These are phyloP conservation scores for Tilletia horrida DNA, from an alignment of 1,284 basidiomycete genomes.

Conservation along the genomic window DNA sequence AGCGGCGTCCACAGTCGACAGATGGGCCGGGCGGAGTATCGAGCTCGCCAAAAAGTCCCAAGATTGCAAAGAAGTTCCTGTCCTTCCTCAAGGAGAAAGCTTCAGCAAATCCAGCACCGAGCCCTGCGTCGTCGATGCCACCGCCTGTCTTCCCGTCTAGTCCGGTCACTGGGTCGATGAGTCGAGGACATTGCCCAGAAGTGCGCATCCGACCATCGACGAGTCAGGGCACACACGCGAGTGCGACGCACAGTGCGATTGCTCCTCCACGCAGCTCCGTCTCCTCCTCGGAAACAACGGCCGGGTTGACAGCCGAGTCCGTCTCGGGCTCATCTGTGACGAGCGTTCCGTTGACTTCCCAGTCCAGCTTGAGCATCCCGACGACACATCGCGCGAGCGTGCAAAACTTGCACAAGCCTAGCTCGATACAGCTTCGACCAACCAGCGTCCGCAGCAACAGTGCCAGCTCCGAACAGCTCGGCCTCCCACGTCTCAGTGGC, in stretches of 20 bases:
- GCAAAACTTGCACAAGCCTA: not conserved
- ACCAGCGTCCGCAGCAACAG: conserved; percentile 8
- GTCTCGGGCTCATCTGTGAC: not conserved
- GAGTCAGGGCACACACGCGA: too few relatives aligned
- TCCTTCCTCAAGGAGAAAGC: not conserved
- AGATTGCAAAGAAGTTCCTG: not conserved
- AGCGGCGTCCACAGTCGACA: not conserved
- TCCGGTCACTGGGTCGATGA: too few relatives aligned
- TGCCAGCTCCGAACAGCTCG: not conserved
- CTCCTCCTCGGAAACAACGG: not conserved
- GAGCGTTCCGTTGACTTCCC: not conserved
- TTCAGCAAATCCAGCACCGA: too few relatives aligned
- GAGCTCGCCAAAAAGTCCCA: not conserved
- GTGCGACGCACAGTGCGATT: not conserved
- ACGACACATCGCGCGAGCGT: not conserved
- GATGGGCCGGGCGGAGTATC: not conserved
- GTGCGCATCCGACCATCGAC: too few relatives aligned
- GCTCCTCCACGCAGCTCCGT: not conserved
- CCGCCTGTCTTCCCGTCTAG: too few relatives aligned
- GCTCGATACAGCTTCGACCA: not conserved
- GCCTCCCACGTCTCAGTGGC: not conserved
- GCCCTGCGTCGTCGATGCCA: too few relatives aligned
- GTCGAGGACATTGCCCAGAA: too few relatives aligned
- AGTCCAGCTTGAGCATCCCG: not conserved
- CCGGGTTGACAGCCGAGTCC: not conserved